A percentile compares a stretch with the other conserved stretches of the same genome.
phyloP scores from a whole-genome alignment of 495 filamentous ascomycete species.

The Hypoxylon perforatum region DNA sequence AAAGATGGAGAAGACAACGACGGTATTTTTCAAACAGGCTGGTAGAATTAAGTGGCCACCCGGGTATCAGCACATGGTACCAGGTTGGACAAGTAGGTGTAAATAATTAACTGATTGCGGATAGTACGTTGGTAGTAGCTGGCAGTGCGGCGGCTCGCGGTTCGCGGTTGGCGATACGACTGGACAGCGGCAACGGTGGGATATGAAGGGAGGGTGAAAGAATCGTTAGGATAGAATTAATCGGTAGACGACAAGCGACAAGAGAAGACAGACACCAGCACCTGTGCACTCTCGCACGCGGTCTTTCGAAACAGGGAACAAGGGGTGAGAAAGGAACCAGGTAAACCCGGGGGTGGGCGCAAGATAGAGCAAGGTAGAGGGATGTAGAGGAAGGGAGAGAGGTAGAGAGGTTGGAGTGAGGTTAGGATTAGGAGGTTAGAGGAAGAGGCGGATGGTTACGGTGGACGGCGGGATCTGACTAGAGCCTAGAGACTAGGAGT shows the following conservation, averaged over 20 bases:
- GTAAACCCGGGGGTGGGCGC: constrained; percentile 25
- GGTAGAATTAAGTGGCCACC: constrained; percentile 26
- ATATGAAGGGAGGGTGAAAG: constrained; percentile 35
- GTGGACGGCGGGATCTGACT: too few species aligned
- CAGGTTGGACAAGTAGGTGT: constrained; percentile 11
- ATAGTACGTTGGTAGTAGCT: too few species aligned
- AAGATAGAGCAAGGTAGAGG: constrained; percentile 21
- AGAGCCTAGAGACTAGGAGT: too few species aligned
- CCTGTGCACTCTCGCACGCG: constrained; percentile 33
- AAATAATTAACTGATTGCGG: constrained; percentile 22
- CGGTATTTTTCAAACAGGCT: constrained; percentile 12
- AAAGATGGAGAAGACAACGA: constrained; percentile 12
- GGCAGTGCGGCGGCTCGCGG: constrained; percentile 36
- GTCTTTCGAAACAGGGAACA: constrained; percentile 35
- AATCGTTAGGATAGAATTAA: constrained; percentile 43
- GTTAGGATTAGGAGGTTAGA: constrained; percentile 10
- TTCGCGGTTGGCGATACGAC: constrained; percentile 37
- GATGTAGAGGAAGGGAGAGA: constrained; percentile 27
- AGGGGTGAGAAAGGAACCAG: constrained; percentile 17
- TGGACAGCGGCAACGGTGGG: constrained; percentile 29
- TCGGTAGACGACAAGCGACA: constrained; percentile 31
- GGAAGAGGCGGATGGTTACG: constrained; percentile 32
- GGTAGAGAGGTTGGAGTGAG: too few species aligned
- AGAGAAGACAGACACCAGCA: constrained; percentile 44
- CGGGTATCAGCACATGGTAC: constrained; percentile 26